Conservation (phyloP, 257 asterid genomes). For the Henckelia pumila region DNA sequence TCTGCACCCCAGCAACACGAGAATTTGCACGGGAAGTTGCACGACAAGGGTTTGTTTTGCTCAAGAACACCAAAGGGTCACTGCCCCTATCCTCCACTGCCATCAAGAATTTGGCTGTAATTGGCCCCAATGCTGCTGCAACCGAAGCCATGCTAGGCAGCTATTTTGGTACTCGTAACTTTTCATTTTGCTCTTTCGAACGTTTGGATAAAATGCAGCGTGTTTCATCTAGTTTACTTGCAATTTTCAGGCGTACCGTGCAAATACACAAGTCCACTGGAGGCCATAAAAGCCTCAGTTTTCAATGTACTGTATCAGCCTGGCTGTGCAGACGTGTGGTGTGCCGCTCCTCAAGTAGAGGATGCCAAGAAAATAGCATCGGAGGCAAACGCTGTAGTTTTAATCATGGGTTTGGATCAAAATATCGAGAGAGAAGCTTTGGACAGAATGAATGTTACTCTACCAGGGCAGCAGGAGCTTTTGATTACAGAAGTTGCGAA, state of each 20-base stretch:
- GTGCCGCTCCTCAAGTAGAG: slow-evolving; percentile 50
- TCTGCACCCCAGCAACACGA: slow-evolving; percentile 61
- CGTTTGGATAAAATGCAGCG: background rate
- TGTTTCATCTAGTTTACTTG: background rate
- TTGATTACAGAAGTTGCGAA: slow-evolving; percentile 61
- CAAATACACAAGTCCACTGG: slow-evolving; percentile 59
- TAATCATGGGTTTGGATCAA: slow-evolving; percentile 81
- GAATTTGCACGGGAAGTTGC: slow-evolving; percentile 89
- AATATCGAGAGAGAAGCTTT: slow-evolving; percentile 54
- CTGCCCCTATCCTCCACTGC: slow-evolving; percentile 54
- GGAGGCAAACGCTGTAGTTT: slow-evolving; percentile 67
- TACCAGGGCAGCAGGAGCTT: slow-evolving; percentile 80
- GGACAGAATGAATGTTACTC: slow-evolving; percentile 66
- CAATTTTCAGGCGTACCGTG: slow-evolving; percentile 62
- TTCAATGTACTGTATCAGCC: slow-evolving; percentile 44
- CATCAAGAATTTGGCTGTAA: slow-evolving; percentile 72
- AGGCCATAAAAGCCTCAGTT: slow-evolving; percentile 53
- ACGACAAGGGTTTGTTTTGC: slow-evolving; percentile 76
- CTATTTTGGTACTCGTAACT: slow-evolving; percentile 54
- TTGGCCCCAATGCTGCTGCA: slow-evolving; percentile 79
- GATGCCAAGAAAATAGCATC: slow-evolving; percentile 60
- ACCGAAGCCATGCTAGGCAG: slow-evolving; percentile 73
- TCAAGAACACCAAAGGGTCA: slow-evolving; percentile 59
- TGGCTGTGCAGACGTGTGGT: slow-evolving; percentile 57
- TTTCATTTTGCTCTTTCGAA: background rate